Conservation (phyloP, 2,329 filamentous ascomycete genomes). For the Aspergillus bombycis region DNA sequence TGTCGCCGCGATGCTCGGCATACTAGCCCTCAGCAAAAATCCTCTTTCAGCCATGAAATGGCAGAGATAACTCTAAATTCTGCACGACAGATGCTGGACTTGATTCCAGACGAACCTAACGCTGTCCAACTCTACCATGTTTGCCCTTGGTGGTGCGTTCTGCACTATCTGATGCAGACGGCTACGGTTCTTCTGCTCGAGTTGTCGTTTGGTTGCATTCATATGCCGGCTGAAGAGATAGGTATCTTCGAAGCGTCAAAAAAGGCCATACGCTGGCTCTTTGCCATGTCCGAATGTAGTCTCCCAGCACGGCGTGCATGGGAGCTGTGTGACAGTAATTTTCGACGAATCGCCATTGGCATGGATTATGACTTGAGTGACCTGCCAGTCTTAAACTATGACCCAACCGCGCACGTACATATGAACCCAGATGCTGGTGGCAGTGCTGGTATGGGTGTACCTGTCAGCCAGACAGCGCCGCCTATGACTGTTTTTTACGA, state of each 20-base stretch:
- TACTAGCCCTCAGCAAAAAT: constrained; percentile 24
- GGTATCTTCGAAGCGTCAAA: constrained; percentile 42
- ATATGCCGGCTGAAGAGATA: constrained; percentile 45
- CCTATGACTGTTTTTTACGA: neutral
- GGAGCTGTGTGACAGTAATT: constrained; percentile 42
- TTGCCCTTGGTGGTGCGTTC: constrained; percentile 49
- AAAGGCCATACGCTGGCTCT: constrained; percentile 49
- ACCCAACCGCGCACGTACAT: constrained; percentile 8
- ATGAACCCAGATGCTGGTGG: neutral
- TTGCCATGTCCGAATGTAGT: constrained; percentile 43
- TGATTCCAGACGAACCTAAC: constrained; percentile 48
- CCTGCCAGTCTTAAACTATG: constrained; percentile 31
- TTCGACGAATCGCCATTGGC: constrained; percentile 38
- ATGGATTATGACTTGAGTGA: constrained; percentile 41
- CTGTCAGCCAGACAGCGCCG: neutral
- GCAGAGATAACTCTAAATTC: constrained; percentile 44
- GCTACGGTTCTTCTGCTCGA: constrained; percentile 50
- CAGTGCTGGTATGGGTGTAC: neutral
- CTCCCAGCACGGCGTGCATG: constrained; percentile 46
- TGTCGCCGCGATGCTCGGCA: constrained; percentile 45
- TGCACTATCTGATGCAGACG: constrained; percentile 51
- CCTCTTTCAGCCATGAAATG: constrained; percentile 44
- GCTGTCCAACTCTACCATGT: constrained; percentile 44
- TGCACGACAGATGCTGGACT: constrained; percentile 41
- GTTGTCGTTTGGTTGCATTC: constrained; percentile 48